These are phyloP conservation scores for Trichoderma afroharzianum DNA, from an alignment of 2,329 filamentous ascomycete species.

Conservation along the genomic window DNA sequence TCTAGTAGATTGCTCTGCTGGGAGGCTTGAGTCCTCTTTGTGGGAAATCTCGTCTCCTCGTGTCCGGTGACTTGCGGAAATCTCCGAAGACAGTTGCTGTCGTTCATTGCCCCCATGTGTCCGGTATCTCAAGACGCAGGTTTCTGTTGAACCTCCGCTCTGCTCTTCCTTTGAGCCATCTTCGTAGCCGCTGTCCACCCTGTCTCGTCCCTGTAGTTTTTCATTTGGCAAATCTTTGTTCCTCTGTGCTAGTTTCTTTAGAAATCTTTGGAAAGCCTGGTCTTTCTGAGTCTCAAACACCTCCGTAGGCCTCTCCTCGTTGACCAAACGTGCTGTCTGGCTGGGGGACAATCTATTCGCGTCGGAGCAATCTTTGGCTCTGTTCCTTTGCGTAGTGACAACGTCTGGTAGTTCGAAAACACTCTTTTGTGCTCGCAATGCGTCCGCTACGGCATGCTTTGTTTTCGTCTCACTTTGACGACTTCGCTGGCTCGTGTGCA, in stretches of 20 bases:
- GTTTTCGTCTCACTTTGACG: not conserved
- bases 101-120: not conserved
- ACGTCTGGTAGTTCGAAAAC: not conserved
- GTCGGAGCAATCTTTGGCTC: not conserved
- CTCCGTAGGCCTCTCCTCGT: not conserved
- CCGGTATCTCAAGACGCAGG: not conserved
- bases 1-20: constrained; percentile 19
- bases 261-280: constrained; percentile 27
- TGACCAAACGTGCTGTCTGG: not conserved
- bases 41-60: not conserved
- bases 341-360: not conserved
- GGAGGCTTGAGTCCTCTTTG: constrained; percentile 21
- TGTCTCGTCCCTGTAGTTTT: not conserved
- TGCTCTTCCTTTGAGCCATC: not conserved
- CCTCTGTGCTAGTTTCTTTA: constrained; percentile 25
- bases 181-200: not conserved
- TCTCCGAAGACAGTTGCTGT: not conserved
- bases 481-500: not conserved
- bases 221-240: not conserved
- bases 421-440: not conserved
- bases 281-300: constrained; percentile 1
- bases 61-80: not conserved
- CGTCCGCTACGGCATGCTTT: not conserved
- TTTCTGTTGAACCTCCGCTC: not conserved
- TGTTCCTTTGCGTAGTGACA: not conserved